Base-by-base conservation (phyloP, 768 basidiomycete genomes). In the Mycena albidolilacea region DNA sequence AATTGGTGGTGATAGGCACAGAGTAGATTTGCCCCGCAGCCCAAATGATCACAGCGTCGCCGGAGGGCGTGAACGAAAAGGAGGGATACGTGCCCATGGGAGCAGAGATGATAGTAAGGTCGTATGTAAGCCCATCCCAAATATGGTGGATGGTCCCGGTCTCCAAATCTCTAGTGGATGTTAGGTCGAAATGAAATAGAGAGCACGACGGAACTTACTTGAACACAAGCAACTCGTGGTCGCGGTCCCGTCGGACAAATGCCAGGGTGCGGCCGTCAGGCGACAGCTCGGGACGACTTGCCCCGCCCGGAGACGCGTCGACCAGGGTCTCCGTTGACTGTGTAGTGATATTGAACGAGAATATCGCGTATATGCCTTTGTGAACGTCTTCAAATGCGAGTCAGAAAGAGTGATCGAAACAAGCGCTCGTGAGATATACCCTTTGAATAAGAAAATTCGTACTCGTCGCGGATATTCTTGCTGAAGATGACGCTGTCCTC, bases 41-140 rank as follows among this genome's bases (percentile, higher is more conserved):
- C 93, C 93, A 94, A 69, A 94, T 90, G 73, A 94, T 85, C 64
- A 94, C 81, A 1, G 88, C 90, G 69, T 87, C 84, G 71, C 90
- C 89, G 19, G 82, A 80, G 0, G 90, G 91, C 0, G 90, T 87
- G 80, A 94, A 94, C 9, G 92, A 86, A 77, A 92, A 94, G 0
- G 92, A 90, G 0, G 93, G 93, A 75, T 94, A 94, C 50, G 93
- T 94, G 12, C 92, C 92, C 92, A 93, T 93, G 0, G 93, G 93
- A 14, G 92, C 91, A 10, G 90, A 93, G 63, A 93, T 85, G 11
- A 80, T 79, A 21, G 85, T 85, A 21, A 91, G 83, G 78, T 94
- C 93, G 76, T 92, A 93, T 2, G 87, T 91, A 41, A 94, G 83
- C 0, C 92, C 93, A 67, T 93, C 81, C 91, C 91, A 94, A 19